phyloP scores from a whole-genome alignment of 768 basidiomycete genomes.

The Jaapia argillacea region DNA sequence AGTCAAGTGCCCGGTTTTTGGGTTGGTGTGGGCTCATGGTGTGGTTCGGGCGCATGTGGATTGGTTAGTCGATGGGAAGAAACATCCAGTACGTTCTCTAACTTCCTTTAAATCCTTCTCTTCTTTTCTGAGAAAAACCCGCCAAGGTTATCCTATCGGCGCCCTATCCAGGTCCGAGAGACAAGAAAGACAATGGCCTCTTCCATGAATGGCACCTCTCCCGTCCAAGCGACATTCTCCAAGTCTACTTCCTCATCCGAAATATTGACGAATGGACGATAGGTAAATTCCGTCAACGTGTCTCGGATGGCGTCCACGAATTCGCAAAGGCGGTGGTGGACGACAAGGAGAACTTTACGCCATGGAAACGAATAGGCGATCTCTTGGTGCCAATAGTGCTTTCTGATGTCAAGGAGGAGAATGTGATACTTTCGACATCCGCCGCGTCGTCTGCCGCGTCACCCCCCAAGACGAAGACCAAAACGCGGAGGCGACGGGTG shows the following conservation, averaged over 20 bases:
- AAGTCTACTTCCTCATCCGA: slow-evolving; percentile 39
- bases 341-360: slow-evolving; percentile 23
- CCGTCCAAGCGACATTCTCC: slow-evolving; percentile 31
- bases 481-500: too few relatives aligned
- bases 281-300: slow-evolving; percentile 27
- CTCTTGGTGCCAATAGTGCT: too few relatives aligned
- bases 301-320: slow-evolving; percentile 27
- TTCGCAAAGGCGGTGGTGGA: slow-evolving; percentile 24
- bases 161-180: slow-evolving; percentile 24
- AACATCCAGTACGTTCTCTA: too few relatives aligned
- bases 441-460: too few relatives aligned
- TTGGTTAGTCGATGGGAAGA: slow-evolving; percentile 28
- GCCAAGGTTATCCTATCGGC: slow-evolving; percentile 39
- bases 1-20: slow-evolving; percentile 37
- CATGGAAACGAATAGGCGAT: slow-evolving; percentile 40
- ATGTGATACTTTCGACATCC: too few relatives aligned
- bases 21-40: slow-evolving; percentile 43
- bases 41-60: slow-evolving; percentile 45
- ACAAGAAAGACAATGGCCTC: slow-evolving; percentile 12
- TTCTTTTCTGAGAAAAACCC: too few relatives aligned
- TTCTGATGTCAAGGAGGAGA: too few relatives aligned
- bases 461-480: too few relatives aligned
- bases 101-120: too few relatives aligned
- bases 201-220: slow-evolving; percentile 44
- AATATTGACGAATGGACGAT: slow-evolving; percentile 46